These are phyloP conservation scores for Tilletia setariae DNA, from an alignment of 1,284 basidiomycete species.

Conservation along the genomic window DNA sequence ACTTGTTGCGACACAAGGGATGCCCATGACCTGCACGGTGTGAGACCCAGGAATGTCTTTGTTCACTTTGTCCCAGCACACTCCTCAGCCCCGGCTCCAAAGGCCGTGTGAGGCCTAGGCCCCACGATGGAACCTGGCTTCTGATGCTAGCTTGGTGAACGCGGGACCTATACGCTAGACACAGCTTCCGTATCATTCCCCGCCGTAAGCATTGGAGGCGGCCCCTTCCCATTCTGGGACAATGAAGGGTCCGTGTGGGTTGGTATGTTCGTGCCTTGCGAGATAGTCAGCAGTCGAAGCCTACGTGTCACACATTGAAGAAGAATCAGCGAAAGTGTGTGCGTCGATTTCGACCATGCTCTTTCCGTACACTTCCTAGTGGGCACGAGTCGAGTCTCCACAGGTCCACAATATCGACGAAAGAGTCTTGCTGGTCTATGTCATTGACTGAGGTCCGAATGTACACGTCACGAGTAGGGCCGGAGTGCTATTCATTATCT, in stretches of 20 bases:
- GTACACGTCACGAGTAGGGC: slow-evolving; percentile 40
- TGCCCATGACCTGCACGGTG: too few species aligned
- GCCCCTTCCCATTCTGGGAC: slow-evolving; percentile 62
- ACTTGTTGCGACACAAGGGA: too few species aligned
- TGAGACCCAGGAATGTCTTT: too few species aligned
- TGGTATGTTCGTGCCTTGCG: slow-evolving; percentile 42
- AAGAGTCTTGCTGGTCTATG: slow-evolving; percentile 28
- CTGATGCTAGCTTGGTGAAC: slow-evolving; percentile 32
- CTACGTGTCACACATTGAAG: too few species aligned
- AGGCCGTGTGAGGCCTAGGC: too few species aligned
- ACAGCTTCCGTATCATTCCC: slow-evolving; percentile 32
- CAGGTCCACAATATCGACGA: slow-evolving; percentile 58
- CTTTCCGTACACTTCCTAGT: not conserved
- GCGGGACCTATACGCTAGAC: slow-evolving; percentile 28
- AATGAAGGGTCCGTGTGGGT: slow-evolving; percentile 66
- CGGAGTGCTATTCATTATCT: slow-evolving; percentile 52
- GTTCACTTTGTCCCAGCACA: too few species aligned
- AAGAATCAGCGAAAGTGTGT: too few species aligned
- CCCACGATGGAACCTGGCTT: slow-evolving; percentile 23
- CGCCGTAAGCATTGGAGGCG: slow-evolving; percentile 37
- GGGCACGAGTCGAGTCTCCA: slow-evolving; percentile 66
- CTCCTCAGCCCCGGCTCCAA: too few species aligned
- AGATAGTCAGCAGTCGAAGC: slow-evolving; percentile 63
- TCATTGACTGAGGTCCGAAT: slow-evolving; percentile 34
- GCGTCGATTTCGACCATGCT: too few species aligned